Conservation (phyloP, 2,329 filamentous ascomycete genomes). For the Sclerotinia trifoliorum region DNA sequence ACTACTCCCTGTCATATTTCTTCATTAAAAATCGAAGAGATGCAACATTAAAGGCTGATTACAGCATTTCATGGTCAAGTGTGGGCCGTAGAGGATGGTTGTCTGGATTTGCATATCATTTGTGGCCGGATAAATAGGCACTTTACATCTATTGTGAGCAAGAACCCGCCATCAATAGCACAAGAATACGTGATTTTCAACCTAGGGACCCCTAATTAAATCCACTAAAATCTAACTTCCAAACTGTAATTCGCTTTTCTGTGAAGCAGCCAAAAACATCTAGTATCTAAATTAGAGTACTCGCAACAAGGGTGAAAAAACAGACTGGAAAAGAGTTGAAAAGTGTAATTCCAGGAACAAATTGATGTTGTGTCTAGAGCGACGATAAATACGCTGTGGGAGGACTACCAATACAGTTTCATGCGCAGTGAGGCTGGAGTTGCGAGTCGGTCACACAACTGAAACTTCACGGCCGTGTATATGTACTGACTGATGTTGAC, state of each 20-base stretch:
- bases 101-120: not conserved
- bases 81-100: not conserved
- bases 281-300: too few relatives aligned
- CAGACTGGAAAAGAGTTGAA: too few relatives aligned
- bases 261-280: not conserved
- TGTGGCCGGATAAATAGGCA: not conserved
- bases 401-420: not conserved
- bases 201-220: not conserved
- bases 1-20: not conserved
- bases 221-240: too few relatives aligned
- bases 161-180: not conserved
- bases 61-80: not conserved
- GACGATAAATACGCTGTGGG: too few relatives aligned
- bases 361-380: not conserved
- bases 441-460: too few relatives aligned
- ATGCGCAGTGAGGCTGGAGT: conserved; percentile 1
- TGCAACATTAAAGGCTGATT: not conserved
- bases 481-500: not conserved
- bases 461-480: not conserved
- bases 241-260: not conserved
- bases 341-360: not conserved
- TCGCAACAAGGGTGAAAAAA: too few relatives aligned
- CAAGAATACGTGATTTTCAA: not conserved
- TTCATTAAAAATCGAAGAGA: not conserved
- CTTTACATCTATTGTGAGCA: not conserved